Base-by-base conservation (phyloP, 176 grass and related monocot species). In the Canna indica region DNA sequence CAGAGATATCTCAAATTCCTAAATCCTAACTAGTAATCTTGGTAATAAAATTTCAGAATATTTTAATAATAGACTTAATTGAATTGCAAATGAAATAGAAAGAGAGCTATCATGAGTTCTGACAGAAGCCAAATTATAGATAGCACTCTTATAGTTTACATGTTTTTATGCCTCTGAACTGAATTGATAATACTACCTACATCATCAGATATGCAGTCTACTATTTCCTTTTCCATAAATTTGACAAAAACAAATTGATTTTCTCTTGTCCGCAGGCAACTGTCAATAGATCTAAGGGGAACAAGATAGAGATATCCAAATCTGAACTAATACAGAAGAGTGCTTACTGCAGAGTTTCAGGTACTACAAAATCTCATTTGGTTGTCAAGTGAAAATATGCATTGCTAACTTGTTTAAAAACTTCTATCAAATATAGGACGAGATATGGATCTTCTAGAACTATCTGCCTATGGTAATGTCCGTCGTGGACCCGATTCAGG, bases 361-460 rank as follows among this genome's bases (percentile, higher is more conserved):
- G 94, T 99, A 82, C 25, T 30, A 65, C 9, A 48, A 66, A 0
- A 26, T 28, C 58, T 18, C 32, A 5, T 2, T 36, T 8, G 32
- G 70, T 70, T 25, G 31, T 71, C 31, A 20, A 30, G 5, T 29
- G 25, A 69, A 44, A 28, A 28, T 0, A 27, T 28, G 27, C 24
- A 66, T 41, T 6, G 31, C 13, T 11, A 56, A 28, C 22, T 69
- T 31, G 27, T 33, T 58, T 26, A n/a, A 46, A 41, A 73, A 61
- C 52, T 48, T 83, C 16, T 76, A 52, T 66, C 70, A 48, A 67
- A 14, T 45, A 42, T 76, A 99, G 94, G 94, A 77, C 80, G 82
- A 53, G 86, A 99, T 30, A 92, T 93, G 94, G 94, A 99, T 87
- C 80, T 93, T 59, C 48, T 99, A 69, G 94, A 99, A 77, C 86